Evolutionary conservation across 306 rosid species (phyloP).

Genomic region (Vicia villosa): DNA sequence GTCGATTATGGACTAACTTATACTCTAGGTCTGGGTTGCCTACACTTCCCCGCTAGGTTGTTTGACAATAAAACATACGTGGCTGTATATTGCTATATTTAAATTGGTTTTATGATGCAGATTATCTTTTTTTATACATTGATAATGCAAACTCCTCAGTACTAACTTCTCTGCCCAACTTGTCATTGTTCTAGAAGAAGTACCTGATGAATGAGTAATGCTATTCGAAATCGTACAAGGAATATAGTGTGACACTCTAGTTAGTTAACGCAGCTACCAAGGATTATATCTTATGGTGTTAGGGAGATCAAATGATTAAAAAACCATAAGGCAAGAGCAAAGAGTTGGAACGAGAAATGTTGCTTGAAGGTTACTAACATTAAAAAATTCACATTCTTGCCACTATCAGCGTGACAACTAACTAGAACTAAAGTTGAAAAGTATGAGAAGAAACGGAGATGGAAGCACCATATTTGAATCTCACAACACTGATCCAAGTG

Average conservation of each 20-base stretch:
- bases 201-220: background rate
- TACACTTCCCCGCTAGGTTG: slow-evolving; percentile 22
- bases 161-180: background rate
- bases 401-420: no score
- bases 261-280: background rate
- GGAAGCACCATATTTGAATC: no score
- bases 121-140: slow-evolving; percentile 6
- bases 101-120: slow-evolving; percentile 9
- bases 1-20: slow-evolving; percentile 20
- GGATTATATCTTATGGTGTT: no score
- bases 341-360: no score
- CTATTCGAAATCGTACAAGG: no score
- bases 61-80: slow-evolving; percentile 24
- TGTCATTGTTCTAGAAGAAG: slow-evolving; percentile 5
- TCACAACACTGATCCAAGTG: no score
- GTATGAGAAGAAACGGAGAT: no score
- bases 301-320: no score
- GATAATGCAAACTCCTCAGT: background rate
- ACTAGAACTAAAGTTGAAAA: no score
- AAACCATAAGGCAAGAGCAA: no score
- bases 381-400: no score
- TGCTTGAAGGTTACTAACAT: no score
- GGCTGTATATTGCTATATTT: slow-evolving; percentile 20
- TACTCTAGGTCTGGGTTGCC: slow-evolving; percentile 20
- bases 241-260: background rate